Evolutionary conservation across 208 protist species (phyloP), one percentile per base, ranked within the genome.

Genomic region (Crithidia brevicula): DNA sequence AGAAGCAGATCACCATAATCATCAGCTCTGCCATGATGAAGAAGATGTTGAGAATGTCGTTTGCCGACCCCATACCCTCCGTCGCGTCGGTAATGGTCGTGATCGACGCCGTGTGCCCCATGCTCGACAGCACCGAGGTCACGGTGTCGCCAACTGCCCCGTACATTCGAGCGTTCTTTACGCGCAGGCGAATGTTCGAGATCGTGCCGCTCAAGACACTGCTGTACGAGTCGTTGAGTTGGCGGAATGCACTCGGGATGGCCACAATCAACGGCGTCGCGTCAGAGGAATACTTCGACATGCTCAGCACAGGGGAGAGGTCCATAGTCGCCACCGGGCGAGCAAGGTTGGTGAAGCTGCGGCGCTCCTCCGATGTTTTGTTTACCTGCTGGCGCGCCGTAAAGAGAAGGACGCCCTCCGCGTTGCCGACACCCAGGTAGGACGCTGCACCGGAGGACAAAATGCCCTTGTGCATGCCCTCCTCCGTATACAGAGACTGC

Each of bases 1-100:
- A 98, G 83, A 98, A 98, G 67, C 94, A 98, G 0, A 98, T 90
- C 11, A 91, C 15, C 40, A 99, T 81, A 13, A 96, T 89, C 57
- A 98, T 86, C 3, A 97, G 45, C 25, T 95, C 92, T 1, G 86
- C 87, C 52, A 96, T 79, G 18, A 86, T 77, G 61, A 98, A 97
- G 70, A 99, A 98, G n/a, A 89, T 71, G 51, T 90, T 81, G 30
- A 99, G 72, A 1, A 97, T 87, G 10, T 31, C 31, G 10, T 67
- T 31, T 10, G 95, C 96, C 11, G 69, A 74, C 28, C 20, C 42
- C 25, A 88, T 60, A 52, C 63, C 54, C 11, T 65, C 43, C n/a
- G 61, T 80, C 52, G n/a, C 50, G 13, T 67, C 74, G 10, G 27
- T 57, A 16, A 78, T 53, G 25, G 34, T 79, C 16, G n/a, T 59